Evolutionary conservation across 192 early-diverging fungal genomes (phyloP).

Genomic region (Nowakowskiella sp.): DNA sequence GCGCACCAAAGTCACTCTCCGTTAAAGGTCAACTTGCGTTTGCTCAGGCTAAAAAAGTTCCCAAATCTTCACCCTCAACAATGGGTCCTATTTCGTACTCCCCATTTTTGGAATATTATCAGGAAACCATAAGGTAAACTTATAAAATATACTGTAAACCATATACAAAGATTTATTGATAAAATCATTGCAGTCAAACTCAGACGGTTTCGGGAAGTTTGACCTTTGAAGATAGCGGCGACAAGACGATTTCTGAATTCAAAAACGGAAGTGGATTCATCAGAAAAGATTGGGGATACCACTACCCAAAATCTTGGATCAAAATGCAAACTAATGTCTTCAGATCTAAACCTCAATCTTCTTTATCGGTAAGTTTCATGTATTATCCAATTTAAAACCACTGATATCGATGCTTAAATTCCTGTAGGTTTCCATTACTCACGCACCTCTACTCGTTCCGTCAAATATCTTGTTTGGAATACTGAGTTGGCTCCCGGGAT

Average conservation of each 20-base stretch:
- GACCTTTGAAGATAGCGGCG: slow-evolving; percentile 11
- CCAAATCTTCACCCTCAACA: slow-evolving; percentile 22
- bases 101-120: slow-evolving; percentile 41
- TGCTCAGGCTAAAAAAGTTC: slow-evolving; percentile 18
- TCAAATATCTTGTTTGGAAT: too few species aligned
- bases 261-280: slow-evolving; percentile 36
- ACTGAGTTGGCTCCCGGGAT: too few species aligned
- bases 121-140: slow-evolving; percentile 39
- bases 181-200: too few species aligned
- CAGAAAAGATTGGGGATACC: slow-evolving; percentile 44
- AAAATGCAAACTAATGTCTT: slow-evolving; percentile 44
- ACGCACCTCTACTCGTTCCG: too few species aligned
- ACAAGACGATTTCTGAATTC: slow-evolving; percentile 2
- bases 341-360: too few species aligned
- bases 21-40: slow-evolving; percentile 4
- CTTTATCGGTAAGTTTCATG: too few species aligned
- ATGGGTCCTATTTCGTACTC: slow-evolving; percentile 39
- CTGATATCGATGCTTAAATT: too few species aligned
- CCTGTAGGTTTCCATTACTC: too few species aligned
- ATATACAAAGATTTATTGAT: slow-evolving; percentile 14
- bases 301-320: slow-evolving; percentile 45
- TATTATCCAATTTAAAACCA: too few species aligned
- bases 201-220: slow-evolving; percentile 20
- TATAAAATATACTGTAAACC: too few species aligned
- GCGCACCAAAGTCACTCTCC: neutral